Base-by-base conservation (phyloP, 2,329 filamentous ascomycete species). In the Exophiala alcalophila region DNA sequence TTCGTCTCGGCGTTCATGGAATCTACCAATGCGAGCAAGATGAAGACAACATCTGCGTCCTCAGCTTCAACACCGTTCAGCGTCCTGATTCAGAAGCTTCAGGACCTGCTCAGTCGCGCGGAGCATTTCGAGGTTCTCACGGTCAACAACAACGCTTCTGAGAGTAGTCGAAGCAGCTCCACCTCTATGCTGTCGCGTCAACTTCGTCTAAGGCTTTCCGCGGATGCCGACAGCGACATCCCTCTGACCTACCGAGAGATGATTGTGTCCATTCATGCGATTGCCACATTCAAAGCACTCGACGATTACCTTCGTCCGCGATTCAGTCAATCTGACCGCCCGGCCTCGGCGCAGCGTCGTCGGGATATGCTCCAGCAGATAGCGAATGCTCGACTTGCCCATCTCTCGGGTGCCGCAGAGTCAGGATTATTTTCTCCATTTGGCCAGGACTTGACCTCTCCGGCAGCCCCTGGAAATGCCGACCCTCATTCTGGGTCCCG, bases 61-160 rank as follows among this genome's bases (percentile, higher is more conserved):
- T 74, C 74, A 8, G 81, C 86, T 2, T 76, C 81, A 0, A 95
- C 91, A 0, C 83, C 89, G 1, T 95, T 97, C 64, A 92, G 89
- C 59, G 79, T 94, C 38, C 75, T 98, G 63, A 83, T 95, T 27
- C 85, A 90, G 63, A 98, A 98, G 65, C 73, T 98, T 21, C 92
- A 98, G 66, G 92, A 98, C 67, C 72, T 98, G 44, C 77, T 98
- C 43, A 98, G 92, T 71, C 83, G 92, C 55, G 94, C 91, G 23
- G 92, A 98, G 70, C 90, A 97, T 70, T 98, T 97, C 58, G 92
- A 98, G 61, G 91, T 98, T 30, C 80, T 95, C 49, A 98, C 92
- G 5, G 90, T 97, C 41, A 88, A 94, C 62, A 86, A 94, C 50
- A 94, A 94, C 57, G 83, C 86, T 4, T 86, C 91, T 56, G 91